phyloP scores from a whole-genome alignment of 805 yeast genomes.

The Lachancea nothofagi region DNA sequence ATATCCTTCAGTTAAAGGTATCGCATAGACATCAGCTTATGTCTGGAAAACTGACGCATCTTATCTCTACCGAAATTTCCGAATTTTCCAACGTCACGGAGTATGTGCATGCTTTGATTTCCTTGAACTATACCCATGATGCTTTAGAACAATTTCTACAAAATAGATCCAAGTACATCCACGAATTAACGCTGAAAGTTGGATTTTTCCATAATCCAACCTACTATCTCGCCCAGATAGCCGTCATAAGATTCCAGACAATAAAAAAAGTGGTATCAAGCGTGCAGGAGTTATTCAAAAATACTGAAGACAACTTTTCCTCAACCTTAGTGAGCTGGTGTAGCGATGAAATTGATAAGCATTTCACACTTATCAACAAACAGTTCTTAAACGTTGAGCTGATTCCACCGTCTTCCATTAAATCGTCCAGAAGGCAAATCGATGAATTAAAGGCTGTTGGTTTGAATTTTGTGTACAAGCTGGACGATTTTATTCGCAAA shows the following conservation, averaged over 20 bases:
- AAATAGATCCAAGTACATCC: conserved; percentile 43
- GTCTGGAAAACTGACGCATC: conserved; percentile 33
- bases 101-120: conserved; percentile 31
- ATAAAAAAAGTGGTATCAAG: conserved; percentile 52
- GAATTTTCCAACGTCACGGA: conserved; percentile 26
- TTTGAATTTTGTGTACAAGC: conserved; percentile 65
- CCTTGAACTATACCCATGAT: conserved; percentile 41
- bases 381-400: conserved; percentile 61
- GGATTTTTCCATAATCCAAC: conserved; percentile 45
- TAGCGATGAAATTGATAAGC: conserved; percentile 53
- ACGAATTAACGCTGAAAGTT: conserved; percentile 44
- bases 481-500: conserved; percentile 38
- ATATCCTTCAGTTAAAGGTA: conserved; percentile 32
- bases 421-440: conserved; percentile 57
- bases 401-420: conserved; percentile 46
- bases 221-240: conserved; percentile 55
- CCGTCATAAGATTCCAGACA: conserved; percentile 56
- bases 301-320: conserved; percentile 32
- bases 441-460: conserved; percentile 59
- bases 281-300: conserved; percentile 48
- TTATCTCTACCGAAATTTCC: conserved; percentile 28
- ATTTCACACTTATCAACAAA: conserved; percentile 54
- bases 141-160: conserved; percentile 47
- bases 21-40: conserved; percentile 30
- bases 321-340: conserved; percentile 77